Conservation (phyloP, 2,329 filamentous ascomycete species). For the Fusarium humuli region DNA sequence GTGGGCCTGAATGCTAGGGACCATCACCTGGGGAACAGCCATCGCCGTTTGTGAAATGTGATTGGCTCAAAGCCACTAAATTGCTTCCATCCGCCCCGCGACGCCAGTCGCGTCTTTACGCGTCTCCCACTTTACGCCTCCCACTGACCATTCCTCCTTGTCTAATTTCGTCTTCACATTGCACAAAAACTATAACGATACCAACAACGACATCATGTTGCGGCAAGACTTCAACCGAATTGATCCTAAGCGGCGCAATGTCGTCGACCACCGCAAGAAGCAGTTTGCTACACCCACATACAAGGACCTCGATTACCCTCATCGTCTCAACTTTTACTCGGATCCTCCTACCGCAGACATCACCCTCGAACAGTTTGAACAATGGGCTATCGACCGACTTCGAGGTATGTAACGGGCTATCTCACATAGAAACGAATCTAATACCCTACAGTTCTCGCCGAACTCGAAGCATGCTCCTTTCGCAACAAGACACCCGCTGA, state of each 20-base stretch:
- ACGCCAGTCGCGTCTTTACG: constrained; percentile 50
- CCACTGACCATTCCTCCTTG: constrained; percentile 25
- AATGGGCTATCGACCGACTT: constrained; percentile 95
- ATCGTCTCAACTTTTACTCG: constrained; percentile 92
- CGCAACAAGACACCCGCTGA: constrained; percentile 89
- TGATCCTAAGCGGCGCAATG: constrained; percentile 79
- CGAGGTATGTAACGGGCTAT: constrained; percentile 66
- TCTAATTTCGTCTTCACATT: constrained; percentile 20
- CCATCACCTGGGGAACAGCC: constrained; percentile 18
- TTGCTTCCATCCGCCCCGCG: constrained; percentile 39
- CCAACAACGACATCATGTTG: constrained; percentile 55
- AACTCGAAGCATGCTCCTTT: constrained; percentile 94
- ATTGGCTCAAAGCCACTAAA: constrained; percentile 41
- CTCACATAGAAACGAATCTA: not conserved
- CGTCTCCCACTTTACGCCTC: constrained; percentile 47
- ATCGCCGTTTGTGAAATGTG: not conserved
- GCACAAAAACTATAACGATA: constrained; percentile 7
- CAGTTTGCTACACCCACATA: constrained; percentile 85
- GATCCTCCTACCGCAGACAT: constrained; percentile 92
- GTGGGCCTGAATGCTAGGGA: not conserved
- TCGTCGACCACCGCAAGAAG: constrained; percentile 83
- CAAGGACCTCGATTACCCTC: constrained; percentile 81
- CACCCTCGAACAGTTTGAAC: constrained; percentile 95
- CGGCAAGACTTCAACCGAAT: constrained; percentile 65
- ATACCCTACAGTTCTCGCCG: constrained; percentile 74